Conservation (phyloP, 2,329 filamentous ascomycete species). For the Alternaria gansuensis region DNA sequence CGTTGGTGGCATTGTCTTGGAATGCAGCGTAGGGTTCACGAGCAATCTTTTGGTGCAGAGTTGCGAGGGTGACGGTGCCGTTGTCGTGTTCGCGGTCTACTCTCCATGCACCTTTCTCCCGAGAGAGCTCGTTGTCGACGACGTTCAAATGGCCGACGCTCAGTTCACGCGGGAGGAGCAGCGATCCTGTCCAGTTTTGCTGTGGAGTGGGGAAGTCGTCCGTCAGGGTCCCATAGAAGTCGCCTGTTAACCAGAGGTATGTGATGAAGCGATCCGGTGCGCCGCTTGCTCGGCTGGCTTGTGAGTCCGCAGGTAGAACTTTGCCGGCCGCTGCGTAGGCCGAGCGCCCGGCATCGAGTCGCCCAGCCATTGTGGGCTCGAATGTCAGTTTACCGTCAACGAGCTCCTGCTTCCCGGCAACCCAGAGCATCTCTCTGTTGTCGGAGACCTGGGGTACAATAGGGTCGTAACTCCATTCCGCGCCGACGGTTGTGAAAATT, state of each 20-base stretch:
- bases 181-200: conserved; percentile 58
- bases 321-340: conserved; percentile 59
- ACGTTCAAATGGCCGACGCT: conserved; percentile 56
- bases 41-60: conserved; percentile 53
- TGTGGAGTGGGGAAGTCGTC: conserved; percentile 52
- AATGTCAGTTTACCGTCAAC: conserved; percentile 45
- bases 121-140: conserved; percentile 53
- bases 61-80: conserved; percentile 51
- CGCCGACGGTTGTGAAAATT: conserved; percentile 54
- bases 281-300: conserved; percentile 51
- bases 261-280: conserved; percentile 56
- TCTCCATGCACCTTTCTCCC: conserved; percentile 55
- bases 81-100: conserved; percentile 40
- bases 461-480: conserved; percentile 56
- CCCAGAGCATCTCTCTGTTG: conserved; percentile 56
- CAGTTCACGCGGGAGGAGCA: conserved; percentile 57
- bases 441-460: conserved; percentile 53
- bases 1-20: conserved; percentile 34
- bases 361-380: conserved; percentile 55
- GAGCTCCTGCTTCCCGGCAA: conserved; percentile 49
- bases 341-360: conserved; percentile 54
- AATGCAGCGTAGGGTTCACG: conserved; percentile 51
- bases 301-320: conserved; percentile 51
- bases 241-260: conserved; percentile 57
- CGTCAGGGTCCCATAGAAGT: conserved; percentile 52